Conservation (phyloP, 371 early-diverging fungal species). For the Mucor plumbeus region DNA sequence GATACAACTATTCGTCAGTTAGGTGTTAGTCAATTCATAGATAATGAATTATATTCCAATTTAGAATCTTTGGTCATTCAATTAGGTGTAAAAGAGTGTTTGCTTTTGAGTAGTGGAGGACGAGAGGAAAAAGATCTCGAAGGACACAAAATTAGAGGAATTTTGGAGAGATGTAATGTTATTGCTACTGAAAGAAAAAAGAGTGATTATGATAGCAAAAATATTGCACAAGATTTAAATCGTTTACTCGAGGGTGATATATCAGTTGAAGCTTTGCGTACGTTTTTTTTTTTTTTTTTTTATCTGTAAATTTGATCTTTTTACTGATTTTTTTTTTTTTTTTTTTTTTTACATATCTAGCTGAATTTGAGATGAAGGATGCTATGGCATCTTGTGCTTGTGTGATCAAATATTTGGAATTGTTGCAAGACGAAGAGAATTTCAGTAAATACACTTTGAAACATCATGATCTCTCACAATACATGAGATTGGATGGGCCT, state of each 20-base stretch:
- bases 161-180: constrained; percentile 78
- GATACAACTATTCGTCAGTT: constrained; percentile 82
- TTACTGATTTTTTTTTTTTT: neutral
- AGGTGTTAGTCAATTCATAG: constrained; percentile 88
- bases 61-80: constrained; percentile 93
- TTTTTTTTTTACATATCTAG: constrained; percentile 31
- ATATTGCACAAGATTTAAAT: constrained; percentile 87
- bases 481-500: constrained; percentile 91
- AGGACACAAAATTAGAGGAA: constrained; percentile 63
- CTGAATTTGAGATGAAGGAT: constrained; percentile 81
- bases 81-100: constrained; percentile 90
- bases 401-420: constrained; percentile 77
- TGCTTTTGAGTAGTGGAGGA: constrained; percentile 59
- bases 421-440: constrained; percentile 77
- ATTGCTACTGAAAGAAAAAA: constrained; percentile 73
- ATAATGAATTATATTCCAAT: constrained; percentile 91
- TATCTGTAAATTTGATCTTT: neutral
- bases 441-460: constrained; percentile 73
- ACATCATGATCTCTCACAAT: constrained; percentile 84
- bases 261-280: constrained; percentile 70
- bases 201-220: constrained; percentile 68
- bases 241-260: constrained; percentile 76
- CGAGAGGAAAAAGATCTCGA: constrained; percentile 65
- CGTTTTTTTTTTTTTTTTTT: constrained; percentile 22
- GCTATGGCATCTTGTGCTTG: constrained; percentile 83